A percentile compares a stretch with the other conserved stretches of the same genome.
phyloP scores from a whole-genome alignment of 164 flowering plant species.

The Vitis vinifera region ASM3070453v1 NC_081818.1:23355001-23355500 shows the following conservation, averaged over 20 bases:
- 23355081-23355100: not conserved
- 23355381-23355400: slow-evolving; percentile 21
- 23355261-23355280: slow-evolving; percentile 15
- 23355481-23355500: too few species aligned
- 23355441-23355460: not conserved
- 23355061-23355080: not conserved
- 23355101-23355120: slow-evolving; percentile 21
- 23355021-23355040: too few species aligned
- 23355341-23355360: slow-evolving; percentile 10
- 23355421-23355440: not conserved
- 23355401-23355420: slow-evolving; percentile 8
- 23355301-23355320: not conserved
- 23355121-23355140: slow-evolving; percentile 24
- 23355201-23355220: slow-evolving; percentile 25
- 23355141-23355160: not conserved
- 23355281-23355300: not conserved
- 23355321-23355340: not conserved
- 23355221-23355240: slow-evolving; percentile 22
- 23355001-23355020: too few species aligned
- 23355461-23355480: too few species aligned
- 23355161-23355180: slow-evolving; percentile 38
- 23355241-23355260: slow-evolving; percentile 30
- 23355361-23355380: slow-evolving; percentile 21
- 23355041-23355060: too few species aligned
- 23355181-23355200: slow-evolving; percentile 30